These are phyloP conservation scores for Darksidea phi DNA, from an alignment of 495 filamentous ascomycete genomes.

Conservation along the genomic window DNA sequence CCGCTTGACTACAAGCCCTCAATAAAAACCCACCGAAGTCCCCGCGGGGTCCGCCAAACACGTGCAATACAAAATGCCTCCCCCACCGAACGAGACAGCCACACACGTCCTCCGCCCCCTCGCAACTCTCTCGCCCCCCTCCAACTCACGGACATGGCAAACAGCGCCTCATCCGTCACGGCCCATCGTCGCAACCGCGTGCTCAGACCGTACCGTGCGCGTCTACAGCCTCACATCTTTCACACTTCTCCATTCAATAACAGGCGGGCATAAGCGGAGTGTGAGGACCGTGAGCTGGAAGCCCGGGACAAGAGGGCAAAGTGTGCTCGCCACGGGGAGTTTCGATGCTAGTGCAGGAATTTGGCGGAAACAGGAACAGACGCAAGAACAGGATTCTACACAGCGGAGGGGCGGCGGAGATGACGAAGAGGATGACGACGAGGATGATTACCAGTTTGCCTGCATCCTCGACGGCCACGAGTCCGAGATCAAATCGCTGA, in stretches of 20 bases:
- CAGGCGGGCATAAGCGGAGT: conserved; percentile 85
- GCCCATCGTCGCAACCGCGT: conserved; percentile 84
- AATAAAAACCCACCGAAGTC: not conserved
- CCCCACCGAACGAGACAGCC: conserved; percentile 9
- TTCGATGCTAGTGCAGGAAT: conserved; percentile 90
- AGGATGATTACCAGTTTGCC: conserved; percentile 81
- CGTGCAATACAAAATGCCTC: conserved; percentile 18
- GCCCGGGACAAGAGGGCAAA: conserved; percentile 59
- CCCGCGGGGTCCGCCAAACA: not conserved
- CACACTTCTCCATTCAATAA: conserved; percentile 70
- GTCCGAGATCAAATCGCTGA: conserved; percentile 83
- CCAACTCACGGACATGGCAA: conserved; percentile 76
- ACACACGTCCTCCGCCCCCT: conserved; percentile 36
- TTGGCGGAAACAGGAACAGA: conserved; percentile 69
- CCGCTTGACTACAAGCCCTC: not conserved
- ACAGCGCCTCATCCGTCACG: conserved; percentile 81
- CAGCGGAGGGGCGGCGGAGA: conserved; percentile 29
- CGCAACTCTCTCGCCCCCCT: conserved; percentile 62
- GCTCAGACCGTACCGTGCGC: conserved; percentile 78
- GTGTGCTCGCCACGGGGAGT: conserved; percentile 82
- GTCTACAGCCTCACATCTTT: conserved; percentile 84
- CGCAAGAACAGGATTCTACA: conserved; percentile 42
- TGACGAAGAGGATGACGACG: conserved; percentile 50
- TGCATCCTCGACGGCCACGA: conserved; percentile 91
- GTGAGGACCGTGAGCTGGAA: conserved; percentile 83